Conservation (phyloP, 2,329 filamentous ascomycete genomes). For the Penicillium sp. region DNA sequence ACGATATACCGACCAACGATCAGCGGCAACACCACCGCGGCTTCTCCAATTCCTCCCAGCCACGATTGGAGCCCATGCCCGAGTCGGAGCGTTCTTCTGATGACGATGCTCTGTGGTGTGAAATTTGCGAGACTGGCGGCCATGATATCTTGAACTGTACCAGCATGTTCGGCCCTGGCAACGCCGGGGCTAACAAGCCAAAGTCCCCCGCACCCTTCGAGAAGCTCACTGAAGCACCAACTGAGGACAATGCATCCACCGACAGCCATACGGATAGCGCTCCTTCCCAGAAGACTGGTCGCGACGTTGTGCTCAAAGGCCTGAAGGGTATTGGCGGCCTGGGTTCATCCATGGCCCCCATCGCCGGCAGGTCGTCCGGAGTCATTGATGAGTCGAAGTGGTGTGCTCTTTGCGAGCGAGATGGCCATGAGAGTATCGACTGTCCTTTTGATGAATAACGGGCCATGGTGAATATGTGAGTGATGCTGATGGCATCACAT, state of each 20-base stretch:
- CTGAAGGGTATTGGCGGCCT: conserved; percentile 49
- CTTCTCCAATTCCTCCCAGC: conserved; percentile 36
- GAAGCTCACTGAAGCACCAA: conserved; percentile 22
- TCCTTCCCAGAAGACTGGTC: conserved; percentile 46
- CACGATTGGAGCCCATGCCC: conserved; percentile 48
- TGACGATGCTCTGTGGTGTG: conserved; percentile 83
- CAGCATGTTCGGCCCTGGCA: conserved; percentile 73
- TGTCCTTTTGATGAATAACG: conserved; percentile 82
- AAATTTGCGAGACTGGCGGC: conserved; percentile 90
- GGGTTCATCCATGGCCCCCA: conserved; percentile 61
- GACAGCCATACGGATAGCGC: conserved; percentile 25
- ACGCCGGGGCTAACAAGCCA: conserved; percentile 26
- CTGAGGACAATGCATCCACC: conserved; percentile 27
- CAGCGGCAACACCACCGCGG: conserved; percentile 36
- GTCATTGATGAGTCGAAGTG: conserved; percentile 85
- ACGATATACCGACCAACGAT: conserved; percentile 39
- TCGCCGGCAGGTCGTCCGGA: conserved; percentile 79
- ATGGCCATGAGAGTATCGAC: conserved; percentile 95
- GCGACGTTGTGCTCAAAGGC: conserved; percentile 51
- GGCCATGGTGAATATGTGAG: conserved; percentile 21
- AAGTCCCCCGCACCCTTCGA: conserved; percentile 17
- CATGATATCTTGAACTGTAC: conserved; percentile 95
- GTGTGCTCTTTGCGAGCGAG: conserved; percentile 95
- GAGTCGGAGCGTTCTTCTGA: conserved; percentile 64
- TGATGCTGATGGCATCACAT: conserved; percentile 16